A percentile compares a stretch with the other conserved stretches of the same genome.
phyloP scores from a whole-genome alignment of 768 basidiomycete genomes.

The Harrya chromipes region DNA sequence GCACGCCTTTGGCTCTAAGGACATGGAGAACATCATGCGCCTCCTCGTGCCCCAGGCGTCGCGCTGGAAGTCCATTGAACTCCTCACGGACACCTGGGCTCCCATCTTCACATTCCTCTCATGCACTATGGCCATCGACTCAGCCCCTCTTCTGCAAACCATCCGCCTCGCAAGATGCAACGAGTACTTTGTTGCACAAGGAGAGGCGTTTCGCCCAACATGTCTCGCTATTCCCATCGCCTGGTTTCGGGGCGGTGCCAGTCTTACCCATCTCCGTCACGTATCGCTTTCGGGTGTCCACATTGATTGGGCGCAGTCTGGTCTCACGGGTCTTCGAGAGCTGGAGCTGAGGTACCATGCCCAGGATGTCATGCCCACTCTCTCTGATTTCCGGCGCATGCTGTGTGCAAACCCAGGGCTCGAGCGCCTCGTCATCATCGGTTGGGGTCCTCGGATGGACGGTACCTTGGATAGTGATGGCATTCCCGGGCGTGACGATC shows the following conservation, averaged over 20 bases:
- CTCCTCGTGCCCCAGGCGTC: constrained; percentile 42
- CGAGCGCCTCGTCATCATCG: constrained; percentile 44
- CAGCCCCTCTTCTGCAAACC: constrained; percentile 37
- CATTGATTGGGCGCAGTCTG: constrained; percentile 46
- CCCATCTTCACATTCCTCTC: constrained; percentile 53
- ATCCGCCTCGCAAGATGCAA: constrained; percentile 55
- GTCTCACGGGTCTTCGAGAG: constrained; percentile 40
- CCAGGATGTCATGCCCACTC: constrained; percentile 49
- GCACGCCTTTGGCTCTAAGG: constrained; percentile 41
- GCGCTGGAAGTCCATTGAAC: constrained; percentile 47
- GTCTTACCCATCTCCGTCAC: constrained; percentile 34
- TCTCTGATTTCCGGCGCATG: constrained; percentile 44
- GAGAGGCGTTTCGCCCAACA: constrained; percentile 43
- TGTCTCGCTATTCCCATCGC: constrained; percentile 38
- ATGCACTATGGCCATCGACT: constrained; percentile 32
- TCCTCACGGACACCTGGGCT: constrained; percentile 60
- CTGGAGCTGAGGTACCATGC: constrained; percentile 58
- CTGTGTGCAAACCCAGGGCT: constrained; percentile 40
- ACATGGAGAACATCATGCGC: constrained; percentile 44
- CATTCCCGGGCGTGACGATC: neutral
- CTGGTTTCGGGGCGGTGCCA: constrained; percentile 39
- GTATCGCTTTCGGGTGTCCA: constrained; percentile 56
- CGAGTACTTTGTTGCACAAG: constrained; percentile 48
- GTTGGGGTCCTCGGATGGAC: constrained; percentile 47
- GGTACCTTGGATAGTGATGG: neutral